phyloP scores from a whole-genome alignment of 108 stramenopile genomes.

The Cyclostephanos invisitatus region DNA sequence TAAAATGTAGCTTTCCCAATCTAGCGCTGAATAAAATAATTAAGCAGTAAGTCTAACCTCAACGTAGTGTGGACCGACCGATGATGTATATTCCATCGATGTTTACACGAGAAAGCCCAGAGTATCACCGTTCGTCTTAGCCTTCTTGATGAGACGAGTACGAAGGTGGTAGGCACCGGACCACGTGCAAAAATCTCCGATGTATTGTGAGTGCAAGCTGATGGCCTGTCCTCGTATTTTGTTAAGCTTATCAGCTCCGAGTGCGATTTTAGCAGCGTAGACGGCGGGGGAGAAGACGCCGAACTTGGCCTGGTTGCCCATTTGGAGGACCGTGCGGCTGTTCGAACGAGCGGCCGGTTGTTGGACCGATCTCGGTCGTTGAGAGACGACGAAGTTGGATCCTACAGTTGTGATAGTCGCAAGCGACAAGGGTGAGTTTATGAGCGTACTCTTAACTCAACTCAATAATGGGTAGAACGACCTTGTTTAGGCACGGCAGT shows the following conservation, averaged over 20 bases:
- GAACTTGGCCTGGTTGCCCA: slow-evolving; percentile 91
- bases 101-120: slow-evolving; percentile 94
- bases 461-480: not conserved
- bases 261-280: slow-evolving; percentile 88
- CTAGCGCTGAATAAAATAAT: not conserved
- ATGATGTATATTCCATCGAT: not conserved
- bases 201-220: slow-evolving; percentile 89
- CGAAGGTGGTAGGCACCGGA: slow-evolving; percentile 91
- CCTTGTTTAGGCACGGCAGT: not conserved
- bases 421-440: not conserved
- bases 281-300: slow-evolving; percentile 98
- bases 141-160: slow-evolving; percentile 71
- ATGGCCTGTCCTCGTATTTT: slow-evolving; percentile 91
- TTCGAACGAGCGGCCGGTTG: slow-evolving; percentile 42
- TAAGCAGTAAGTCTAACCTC: not conserved
- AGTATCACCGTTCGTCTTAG: slow-evolving; percentile 94
- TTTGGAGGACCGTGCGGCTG: slow-evolving; percentile 51
- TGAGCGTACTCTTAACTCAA: not conserved
- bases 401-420: slow-evolving; percentile 34
- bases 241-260: slow-evolving; percentile 81
- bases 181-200: slow-evolving; percentile 93
- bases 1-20: not conserved
- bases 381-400: slow-evolving; percentile 79
- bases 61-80: not conserved
- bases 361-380: slow-evolving; percentile 47